Evolutionary conservation across 2,329 filamentous ascomycete species (phyloP), one percentile per base, ranked within the genome.

Genomic region (Aspergillus sp.): DNA sequence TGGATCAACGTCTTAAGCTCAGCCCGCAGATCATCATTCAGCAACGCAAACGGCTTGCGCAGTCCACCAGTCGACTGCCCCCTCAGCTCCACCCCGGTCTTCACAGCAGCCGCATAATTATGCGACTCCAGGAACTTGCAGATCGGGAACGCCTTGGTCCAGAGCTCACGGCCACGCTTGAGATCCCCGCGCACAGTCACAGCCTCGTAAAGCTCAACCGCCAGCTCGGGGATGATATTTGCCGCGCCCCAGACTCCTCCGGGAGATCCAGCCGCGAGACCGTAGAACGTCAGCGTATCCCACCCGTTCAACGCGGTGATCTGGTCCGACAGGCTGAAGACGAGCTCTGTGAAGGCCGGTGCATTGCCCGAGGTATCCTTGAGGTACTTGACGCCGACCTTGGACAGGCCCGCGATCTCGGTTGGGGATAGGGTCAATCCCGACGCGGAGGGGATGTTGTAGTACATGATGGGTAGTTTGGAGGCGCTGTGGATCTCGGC

Each of bases 201-300:
- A 0, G 79, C 76, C 19, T 82, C 71, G 75, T 78, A 82, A 1
- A 83, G 66, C 65, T 80, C 66, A 15, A 79, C 70, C 0, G 78
- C 78, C 17, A 82, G 65, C 60, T 82, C 79, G 0, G 80, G 80
- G 9, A 82, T 77, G 15, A 82, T 70, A 57, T 83, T 82, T 2
- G 79, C 76, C 0, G 80, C 78, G 1, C 80, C 80, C 80, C 80
- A 82, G 1, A 82, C 77, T 3, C 76, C 78, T 3, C 81, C 81
- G 46, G 78, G 78, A 8, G 79, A 78, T 0, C 81, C 81, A 1
- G 80, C 79, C 0, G 77, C 78, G 9, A 83, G 67, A 9, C 81
- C 80, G 60, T 82, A 82, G 64, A 83, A 83, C 0, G 81, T 83
- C 15, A 83, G 68, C 0, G 80, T 82, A 57, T 83, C 81, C 81